Base-by-base conservation (phyloP, 345 rosid genomes). In the Cochlearia excelsa region DNA sequence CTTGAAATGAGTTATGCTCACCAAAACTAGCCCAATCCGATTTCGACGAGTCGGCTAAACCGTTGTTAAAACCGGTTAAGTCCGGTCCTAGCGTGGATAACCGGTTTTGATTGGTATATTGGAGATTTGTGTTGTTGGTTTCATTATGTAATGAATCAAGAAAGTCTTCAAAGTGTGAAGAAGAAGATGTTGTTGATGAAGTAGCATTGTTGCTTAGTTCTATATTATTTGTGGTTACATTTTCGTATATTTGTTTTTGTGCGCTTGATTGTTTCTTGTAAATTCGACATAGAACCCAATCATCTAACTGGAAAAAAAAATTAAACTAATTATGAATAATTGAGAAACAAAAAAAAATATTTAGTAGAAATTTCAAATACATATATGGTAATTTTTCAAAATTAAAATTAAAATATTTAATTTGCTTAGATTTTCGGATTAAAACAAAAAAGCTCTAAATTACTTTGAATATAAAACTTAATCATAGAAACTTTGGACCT, bases 251-350 rank as follows among this genome's bases (percentile, higher is more conserved):
- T 38, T 78, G 68, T 26, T 77, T 88, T 30, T 82, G 87, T 5
- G 78, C 63, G 47, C 95, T 68, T 35, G 93, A 78, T 65, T 81
- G 77, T 82, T 93, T 93, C 76, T 84, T 83, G 68, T 88, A 93
- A 29, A 93, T 93, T 58, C 99, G 84, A 57, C 99, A 93, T 26
- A 93, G 49, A 26, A 93, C 99, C 99, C 99, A 93, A 2, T 93
- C 99, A 66, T 88, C 99, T 64, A 93, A 51, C 99, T 88, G 74
- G 1, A 59, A 53, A 44, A n/a, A 0, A 16, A 16, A 16, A n/a
- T n/a, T 0, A 16, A 16, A 16, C 23, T 16, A 16, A 16, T 16
- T 0, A 16, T 16, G 23, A 16, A 16, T 16, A 16, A 16, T 16
- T 16, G 23, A 16, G 23, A 16, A 16, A 16, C n/a, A n/a, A n/a